Conservation (phyloP, 345 rosid species). For the Corchorus olitorius region DNA sequence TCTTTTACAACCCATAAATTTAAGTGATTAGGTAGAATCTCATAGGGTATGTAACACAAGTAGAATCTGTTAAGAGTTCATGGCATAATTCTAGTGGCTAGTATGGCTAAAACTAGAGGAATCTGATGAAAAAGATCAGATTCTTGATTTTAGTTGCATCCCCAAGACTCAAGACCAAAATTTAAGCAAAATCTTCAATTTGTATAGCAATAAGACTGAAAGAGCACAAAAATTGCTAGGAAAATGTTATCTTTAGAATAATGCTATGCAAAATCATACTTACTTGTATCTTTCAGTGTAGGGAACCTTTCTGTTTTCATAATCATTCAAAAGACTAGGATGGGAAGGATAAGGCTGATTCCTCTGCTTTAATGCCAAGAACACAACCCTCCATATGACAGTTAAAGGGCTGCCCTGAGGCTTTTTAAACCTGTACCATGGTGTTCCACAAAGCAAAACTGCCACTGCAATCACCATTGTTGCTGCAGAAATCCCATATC, state of each 20-base stretch:
- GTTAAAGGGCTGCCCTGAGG: conserved; percentile 91
- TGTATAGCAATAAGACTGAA: background rate
- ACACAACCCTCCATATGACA: conserved; percentile 68
- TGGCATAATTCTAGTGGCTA: background rate
- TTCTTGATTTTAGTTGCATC: background rate
- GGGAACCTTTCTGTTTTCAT: conserved; percentile 53
- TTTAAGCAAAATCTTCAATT: too few species aligned
- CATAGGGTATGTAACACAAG: background rate
- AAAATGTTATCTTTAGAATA: background rate
- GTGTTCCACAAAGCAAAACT: conserved; percentile 61
- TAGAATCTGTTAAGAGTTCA: background rate
- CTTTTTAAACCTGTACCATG: conserved; percentile 66
- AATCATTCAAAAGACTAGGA: conserved; percentile 59
- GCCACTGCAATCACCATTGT: conserved; percentile 71
- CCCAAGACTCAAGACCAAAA: background rate
- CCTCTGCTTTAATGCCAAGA: conserved; percentile 84
- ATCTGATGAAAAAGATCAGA: background rate
- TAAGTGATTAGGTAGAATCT: background rate
- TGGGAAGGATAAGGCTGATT: conserved; percentile 50
- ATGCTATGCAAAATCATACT: conserved; percentile 20
- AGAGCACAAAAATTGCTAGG: background rate
- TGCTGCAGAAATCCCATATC: conserved; percentile 85
- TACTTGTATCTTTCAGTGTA: conserved; percentile 61
- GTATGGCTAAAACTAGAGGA: background rate
- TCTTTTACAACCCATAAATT: background rate